Conservation (phyloP, 192 early-diverging fungal species). For the Phycomyces nitens region DNA sequence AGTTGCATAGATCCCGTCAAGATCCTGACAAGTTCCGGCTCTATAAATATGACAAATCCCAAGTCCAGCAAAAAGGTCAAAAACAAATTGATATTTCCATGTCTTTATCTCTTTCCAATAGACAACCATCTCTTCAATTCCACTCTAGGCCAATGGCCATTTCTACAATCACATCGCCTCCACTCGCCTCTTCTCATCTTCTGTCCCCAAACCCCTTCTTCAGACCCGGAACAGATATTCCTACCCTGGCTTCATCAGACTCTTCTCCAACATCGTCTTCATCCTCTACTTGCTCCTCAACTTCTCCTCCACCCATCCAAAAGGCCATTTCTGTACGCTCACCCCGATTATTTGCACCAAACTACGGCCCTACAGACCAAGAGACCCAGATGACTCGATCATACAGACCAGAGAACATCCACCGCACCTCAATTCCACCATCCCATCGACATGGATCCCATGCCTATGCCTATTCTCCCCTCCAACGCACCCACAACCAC, state of each 20-base stretch:
- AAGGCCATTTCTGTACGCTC: neutral
- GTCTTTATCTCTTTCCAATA: conserved; percentile 1
- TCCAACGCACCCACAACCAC: neutral
- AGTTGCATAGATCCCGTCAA: conserved; percentile 9
- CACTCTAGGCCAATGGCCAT: conserved; percentile 36
- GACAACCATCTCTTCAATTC: conserved; percentile 2
- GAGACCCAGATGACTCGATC: neutral
- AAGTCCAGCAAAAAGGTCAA: neutral
- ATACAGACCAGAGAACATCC: neutral
- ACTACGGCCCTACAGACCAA: neutral
- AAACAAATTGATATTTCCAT: neutral
- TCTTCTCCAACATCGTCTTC: neutral
- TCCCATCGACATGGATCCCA: neutral
- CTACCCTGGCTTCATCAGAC: conserved; percentile 4
- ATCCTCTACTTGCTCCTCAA: conserved; percentile 4
- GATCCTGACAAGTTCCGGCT: neutral
- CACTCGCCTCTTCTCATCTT: conserved; percentile 1
- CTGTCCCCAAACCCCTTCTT: neutral
- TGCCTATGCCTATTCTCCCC: neutral
- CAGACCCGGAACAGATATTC: neutral
- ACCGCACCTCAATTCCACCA: neutral
- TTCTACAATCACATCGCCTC: conserved; percentile 32
- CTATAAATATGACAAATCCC: conserved; percentile 1
- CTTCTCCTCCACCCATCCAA: conserved; percentile 1
- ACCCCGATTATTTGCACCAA: neutral